Conservation (phyloP, 2,329 filamentous ascomycete genomes). For the Ophiostoma perfectum region DNA sequence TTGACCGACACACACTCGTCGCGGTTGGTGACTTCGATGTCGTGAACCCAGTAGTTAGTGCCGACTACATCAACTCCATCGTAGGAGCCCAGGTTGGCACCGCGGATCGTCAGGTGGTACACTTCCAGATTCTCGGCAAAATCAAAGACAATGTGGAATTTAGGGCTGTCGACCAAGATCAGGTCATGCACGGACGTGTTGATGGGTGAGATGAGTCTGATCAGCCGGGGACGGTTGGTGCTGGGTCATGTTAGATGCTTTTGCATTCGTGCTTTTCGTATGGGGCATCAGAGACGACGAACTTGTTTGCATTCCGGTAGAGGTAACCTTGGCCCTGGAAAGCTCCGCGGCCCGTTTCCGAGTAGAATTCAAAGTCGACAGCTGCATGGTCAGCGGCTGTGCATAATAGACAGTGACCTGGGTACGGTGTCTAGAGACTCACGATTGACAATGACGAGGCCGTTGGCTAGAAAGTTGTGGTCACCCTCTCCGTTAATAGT, state of each 20-base stretch:
- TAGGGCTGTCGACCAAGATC: constrained; percentile 1
- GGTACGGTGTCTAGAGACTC: neutral
- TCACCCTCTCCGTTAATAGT: constrained; percentile 35
- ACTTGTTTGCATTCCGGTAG: constrained; percentile 31
- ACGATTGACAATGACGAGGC: constrained; percentile 34
- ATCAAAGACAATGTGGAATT: constrained; percentile 10
- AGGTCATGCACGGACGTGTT: neutral
- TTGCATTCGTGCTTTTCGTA: too few relatives aligned
- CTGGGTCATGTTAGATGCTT: neutral
- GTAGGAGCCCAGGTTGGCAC: constrained; percentile 4
- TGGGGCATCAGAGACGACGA: neutral
- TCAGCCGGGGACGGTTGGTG: constrained; percentile 5
- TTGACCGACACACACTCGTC: constrained; percentile 10
- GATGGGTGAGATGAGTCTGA: neutral
- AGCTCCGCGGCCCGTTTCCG: constrained; percentile 38
- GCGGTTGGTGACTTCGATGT: constrained; percentile 9
- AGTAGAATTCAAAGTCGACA: constrained; percentile 45
- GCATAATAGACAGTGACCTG: too few relatives aligned
- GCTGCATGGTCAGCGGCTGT: constrained; percentile 10
- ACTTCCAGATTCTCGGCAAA: constrained; percentile 1
- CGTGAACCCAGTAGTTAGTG: constrained; percentile 11
- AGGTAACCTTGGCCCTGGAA: constrained; percentile 46
- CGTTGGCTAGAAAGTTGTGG: constrained; percentile 30
- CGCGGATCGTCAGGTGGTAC: constrained; percentile 9
- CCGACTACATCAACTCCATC: constrained; percentile 5